Conservation (phyloP, 2,329 filamentous ascomycete species). For the Aspergillus sp. region DNA sequence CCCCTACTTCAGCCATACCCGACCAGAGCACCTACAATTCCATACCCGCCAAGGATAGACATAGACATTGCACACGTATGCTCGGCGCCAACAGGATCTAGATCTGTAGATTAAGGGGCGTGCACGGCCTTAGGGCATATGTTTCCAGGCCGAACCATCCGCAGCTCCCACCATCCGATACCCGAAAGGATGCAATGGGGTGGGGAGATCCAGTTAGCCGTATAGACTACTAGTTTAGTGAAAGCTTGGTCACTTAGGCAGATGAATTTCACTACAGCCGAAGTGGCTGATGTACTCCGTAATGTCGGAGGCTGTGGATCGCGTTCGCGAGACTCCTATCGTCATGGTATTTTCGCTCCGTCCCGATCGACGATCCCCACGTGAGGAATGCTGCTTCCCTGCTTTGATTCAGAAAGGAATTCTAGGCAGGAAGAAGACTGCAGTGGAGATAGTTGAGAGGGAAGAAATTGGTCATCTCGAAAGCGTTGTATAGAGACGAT, state of each 20-base stretch:
- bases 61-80: background rate
- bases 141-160: no score
- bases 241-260: background rate
- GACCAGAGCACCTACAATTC: background rate
- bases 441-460: no score
- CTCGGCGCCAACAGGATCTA: no score
- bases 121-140: background rate
- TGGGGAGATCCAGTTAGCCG: background rate
- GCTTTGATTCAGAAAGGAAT: background rate
- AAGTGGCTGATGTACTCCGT: background rate
- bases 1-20: background rate
- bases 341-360: background rate
- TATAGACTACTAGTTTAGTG: background rate
- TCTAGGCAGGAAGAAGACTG: background rate
- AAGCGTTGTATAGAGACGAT: no score
- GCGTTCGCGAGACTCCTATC: background rate
- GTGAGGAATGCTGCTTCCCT: background rate
- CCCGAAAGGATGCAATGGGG: background rate
- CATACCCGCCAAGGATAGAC: background rate
- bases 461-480: no score
- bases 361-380: background rate
- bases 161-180: no score
- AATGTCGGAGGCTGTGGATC: background rate
- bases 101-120: background rate
- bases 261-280: background rate